These are phyloP conservation scores for Bassia scoparia DNA, from an alignment of 148 eudicot genomes.

Conservation along the genomic window DNA sequence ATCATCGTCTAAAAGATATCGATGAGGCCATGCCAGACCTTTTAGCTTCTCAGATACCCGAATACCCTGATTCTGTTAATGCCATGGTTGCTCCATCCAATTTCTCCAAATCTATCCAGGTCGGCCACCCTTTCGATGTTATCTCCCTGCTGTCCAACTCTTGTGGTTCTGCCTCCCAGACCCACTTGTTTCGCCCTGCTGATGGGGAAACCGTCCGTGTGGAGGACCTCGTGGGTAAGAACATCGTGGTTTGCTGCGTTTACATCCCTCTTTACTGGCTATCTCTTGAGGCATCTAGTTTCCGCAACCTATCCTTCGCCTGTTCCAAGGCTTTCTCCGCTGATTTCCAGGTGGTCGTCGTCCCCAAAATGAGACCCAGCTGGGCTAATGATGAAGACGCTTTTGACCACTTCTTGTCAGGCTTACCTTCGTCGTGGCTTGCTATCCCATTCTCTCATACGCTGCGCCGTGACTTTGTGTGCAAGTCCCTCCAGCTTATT, in stretches of 20 bases:
- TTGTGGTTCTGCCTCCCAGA: no score
- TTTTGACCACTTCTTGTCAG: conserved; percentile 8
- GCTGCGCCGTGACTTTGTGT: neutral
- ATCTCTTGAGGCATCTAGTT: neutral
- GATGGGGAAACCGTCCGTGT: neutral
- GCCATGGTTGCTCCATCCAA: neutral
- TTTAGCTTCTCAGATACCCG: neutral
- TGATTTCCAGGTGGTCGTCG: neutral
- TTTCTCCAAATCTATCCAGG: no score
- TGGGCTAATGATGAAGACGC: neutral
- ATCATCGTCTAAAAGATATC: no score
- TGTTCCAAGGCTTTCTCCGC: neutral
- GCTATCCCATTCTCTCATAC: conserved; percentile 9
- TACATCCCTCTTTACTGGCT: neutral
- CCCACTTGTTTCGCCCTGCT: no score
- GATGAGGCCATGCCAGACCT: no score
- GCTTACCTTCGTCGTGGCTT: conserved; percentile 15
- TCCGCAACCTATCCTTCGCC: neutral
- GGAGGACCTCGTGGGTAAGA: neutral
- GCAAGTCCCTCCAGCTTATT: neutral
- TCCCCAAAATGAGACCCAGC: neutral
- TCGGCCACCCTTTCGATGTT: neutral
- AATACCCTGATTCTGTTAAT: neutral
- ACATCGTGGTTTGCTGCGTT: neutral
- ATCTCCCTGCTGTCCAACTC: neutral